A percentile compares a stretch with the other conserved stretches of the same genome.
phyloP scores from a whole-genome alignment of 768 basidiomycete genomes.

The Collybia sordida region DNA sequence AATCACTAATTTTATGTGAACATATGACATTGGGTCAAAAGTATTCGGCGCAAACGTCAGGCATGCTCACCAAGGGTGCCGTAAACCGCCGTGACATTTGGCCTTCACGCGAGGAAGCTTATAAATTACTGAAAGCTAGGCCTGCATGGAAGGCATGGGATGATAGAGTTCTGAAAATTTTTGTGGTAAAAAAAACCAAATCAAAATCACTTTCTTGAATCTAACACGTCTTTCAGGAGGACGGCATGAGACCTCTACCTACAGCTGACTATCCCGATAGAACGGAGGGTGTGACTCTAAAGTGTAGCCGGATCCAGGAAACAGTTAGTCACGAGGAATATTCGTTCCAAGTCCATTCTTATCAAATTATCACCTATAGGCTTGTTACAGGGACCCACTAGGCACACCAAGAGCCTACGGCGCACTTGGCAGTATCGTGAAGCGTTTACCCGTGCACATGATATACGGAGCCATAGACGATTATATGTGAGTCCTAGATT shows the following conservation, averaged over 20 bases:
- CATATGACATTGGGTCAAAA: conserved; percentile 35
- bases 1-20: conserved; percentile 43
- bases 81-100: conserved; percentile 47
- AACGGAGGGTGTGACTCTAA: conserved; percentile 47
- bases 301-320: conserved; percentile 46
- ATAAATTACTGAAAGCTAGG: conserved; percentile 32
- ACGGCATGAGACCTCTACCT: conserved; percentile 40
- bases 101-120: conserved; percentile 50
- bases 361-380: conserved; percentile 22
- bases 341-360: background rate
- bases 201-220: background rate
- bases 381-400: conserved; percentile 39
- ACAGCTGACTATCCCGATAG: conserved; percentile 41
- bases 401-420: conserved; percentile 32
- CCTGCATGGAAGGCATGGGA: conserved; percentile 50
- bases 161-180: conserved; percentile 41
- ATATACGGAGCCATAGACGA: conserved; percentile 48
- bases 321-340: conserved; percentile 24
- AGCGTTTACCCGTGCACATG: conserved; percentile 39
- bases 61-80: conserved; percentile 29
- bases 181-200: conserved; percentile 30
- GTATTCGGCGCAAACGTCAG: conserved; percentile 8
- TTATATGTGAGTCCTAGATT: conserved; percentile 31
- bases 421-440: conserved; percentile 28
- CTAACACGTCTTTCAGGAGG: conserved; percentile 28